Base-by-base conservation (phyloP, 2,329 filamentous ascomycete genomes). In the Diaporthe velutina region DNA sequence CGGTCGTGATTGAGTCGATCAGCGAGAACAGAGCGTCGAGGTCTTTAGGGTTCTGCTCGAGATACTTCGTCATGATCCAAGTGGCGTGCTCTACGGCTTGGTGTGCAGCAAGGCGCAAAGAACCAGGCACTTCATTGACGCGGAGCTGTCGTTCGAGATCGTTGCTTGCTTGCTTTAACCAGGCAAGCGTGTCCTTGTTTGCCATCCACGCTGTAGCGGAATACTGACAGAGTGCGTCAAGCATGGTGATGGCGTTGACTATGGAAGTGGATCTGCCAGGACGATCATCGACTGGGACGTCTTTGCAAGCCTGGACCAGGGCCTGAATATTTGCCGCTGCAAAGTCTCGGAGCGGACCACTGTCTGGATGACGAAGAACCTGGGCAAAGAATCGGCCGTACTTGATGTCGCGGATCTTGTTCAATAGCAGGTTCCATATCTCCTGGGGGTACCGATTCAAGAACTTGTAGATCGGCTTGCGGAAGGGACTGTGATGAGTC, bases 301-400 rank as follows among this genome's bases (percentile, higher is more conserved):
- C 92, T 70, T 90, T 90, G 78, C 91, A 93, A 58, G 90, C 89
- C 64, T 90, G 89, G 76, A 95, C 89, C 73, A 99, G 90, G 0
- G 88, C 89, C 66, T 95, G 92, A 2, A 95, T 89, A 76, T 96
- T 93, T 25, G 91, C 90, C 71, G 93, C 90, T 10, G 97, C 92
- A 50, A 93, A 91, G 66, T 94, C 92, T 68, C 97, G 90, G 57
- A 99, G 85, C 1, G 93, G 88, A 38, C 88, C 90, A 81, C 95
- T 98, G 22, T 93, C 92, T 0, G 91, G 87, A 79, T 98, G 91
- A 3, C 90, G 89, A 30, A 99, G 88, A 19, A 98, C 91, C 82
- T 99, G 97, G 0, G 95, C 94, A 77, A 99, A 92, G 83, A 99
- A 95, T 22, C 97, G 92, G 4, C 97, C 97, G 80, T 97, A 98